Evolutionary conservation across 2,329 filamentous ascomycete species (phyloP).

Genomic region (Meredithiella fracta): DNA sequence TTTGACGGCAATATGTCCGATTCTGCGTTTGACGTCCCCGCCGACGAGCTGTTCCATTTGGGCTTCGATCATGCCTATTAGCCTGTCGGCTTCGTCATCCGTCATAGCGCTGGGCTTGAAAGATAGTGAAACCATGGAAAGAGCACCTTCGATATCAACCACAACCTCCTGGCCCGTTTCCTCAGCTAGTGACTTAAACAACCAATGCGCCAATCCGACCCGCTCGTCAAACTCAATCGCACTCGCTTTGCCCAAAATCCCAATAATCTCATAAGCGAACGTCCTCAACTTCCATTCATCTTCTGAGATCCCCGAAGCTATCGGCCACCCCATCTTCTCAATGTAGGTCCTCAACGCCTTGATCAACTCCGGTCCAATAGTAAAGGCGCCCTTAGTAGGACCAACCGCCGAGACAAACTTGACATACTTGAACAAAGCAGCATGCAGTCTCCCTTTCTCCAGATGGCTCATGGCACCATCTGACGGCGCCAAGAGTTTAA

Average conservation of each 20-base stretch:
- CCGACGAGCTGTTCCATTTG: slow-evolving; percentile 45
- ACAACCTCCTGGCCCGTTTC: slow-evolving; percentile 62
- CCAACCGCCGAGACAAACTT: slow-evolving; percentile 73
- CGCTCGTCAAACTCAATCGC: slow-evolving; percentile 37
- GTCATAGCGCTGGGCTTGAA: slow-evolving; percentile 23
- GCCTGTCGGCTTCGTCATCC: slow-evolving; percentile 15
- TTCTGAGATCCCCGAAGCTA: slow-evolving; percentile 37
- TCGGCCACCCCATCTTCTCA: slow-evolving; percentile 68
- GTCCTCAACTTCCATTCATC: slow-evolving; percentile 54
- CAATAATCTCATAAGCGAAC: slow-evolving; percentile 81
- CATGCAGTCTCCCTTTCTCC: slow-evolving; percentile 64
- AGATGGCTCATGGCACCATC: slow-evolving; percentile 33
- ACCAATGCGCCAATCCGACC: slow-evolving; percentile 47
- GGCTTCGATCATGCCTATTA: slow-evolving; percentile 43
- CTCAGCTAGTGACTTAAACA: slow-evolving; percentile 68
- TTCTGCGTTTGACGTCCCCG: slow-evolving; percentile 46
- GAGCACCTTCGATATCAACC: slow-evolving; percentile 74
- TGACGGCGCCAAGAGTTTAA: not conserved
- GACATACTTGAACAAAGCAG: slow-evolving; percentile 70
- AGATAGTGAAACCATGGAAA: slow-evolving; percentile 50
- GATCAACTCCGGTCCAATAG: slow-evolving; percentile 53
- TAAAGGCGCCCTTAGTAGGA: slow-evolving; percentile 38
- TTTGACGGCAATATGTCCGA: slow-evolving; percentile 66
- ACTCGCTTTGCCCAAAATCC: slow-evolving; percentile 55
- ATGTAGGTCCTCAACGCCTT: slow-evolving; percentile 56